Percentiles rank a stretch among this genome's conserved stretches.
Evolutionary conservation across 495 filamentous ascomycete species (phyloP).

Genomic region (Articulospora tetracladia): DNA sequence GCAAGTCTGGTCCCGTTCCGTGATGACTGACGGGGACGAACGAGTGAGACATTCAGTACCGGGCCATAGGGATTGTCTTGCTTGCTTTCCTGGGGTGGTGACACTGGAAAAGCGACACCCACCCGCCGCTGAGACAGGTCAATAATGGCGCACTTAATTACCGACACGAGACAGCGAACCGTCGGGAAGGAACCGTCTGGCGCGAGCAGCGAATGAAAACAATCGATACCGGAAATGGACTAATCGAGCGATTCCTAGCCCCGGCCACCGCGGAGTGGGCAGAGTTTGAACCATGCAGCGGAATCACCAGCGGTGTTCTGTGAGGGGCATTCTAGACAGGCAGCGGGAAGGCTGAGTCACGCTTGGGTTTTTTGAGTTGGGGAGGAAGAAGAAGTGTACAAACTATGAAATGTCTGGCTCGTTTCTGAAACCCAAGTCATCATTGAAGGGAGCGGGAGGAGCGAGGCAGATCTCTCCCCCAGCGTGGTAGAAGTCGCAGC

Average conservation of each 20-base stretch:
- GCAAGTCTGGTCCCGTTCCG: too few species aligned
- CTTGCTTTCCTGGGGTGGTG: background rate
- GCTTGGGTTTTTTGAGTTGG: too few species aligned
- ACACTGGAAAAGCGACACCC: background rate
- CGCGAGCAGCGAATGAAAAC: background rate
- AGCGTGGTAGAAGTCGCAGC: too few species aligned
- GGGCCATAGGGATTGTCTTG: background rate
- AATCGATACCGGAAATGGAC: background rate
- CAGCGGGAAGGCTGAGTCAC: background rate
- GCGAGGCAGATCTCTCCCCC: too few species aligned
- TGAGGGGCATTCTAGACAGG: background rate
- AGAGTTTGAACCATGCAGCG: too few species aligned
- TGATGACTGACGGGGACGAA: background rate
- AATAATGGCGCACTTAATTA: constrained; percentile 10
- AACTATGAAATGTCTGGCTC: too few species aligned
- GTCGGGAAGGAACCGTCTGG: background rate
- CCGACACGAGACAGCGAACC: constrained; percentile 7
- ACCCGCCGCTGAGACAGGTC: background rate
- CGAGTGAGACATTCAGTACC: background rate
- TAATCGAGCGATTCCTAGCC: background rate
- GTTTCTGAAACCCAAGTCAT: background rate
- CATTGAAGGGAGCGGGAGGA: too few species aligned
- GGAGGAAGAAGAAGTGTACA: too few species aligned
- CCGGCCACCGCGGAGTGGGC: background rate
- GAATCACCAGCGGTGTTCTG: background rate